Percentiles rank a stretch among this genome's conserved stretches.
Conservation (phyloP, 2,329 filamentous ascomycete genomes). For the Neurospora crassa region DNA sequence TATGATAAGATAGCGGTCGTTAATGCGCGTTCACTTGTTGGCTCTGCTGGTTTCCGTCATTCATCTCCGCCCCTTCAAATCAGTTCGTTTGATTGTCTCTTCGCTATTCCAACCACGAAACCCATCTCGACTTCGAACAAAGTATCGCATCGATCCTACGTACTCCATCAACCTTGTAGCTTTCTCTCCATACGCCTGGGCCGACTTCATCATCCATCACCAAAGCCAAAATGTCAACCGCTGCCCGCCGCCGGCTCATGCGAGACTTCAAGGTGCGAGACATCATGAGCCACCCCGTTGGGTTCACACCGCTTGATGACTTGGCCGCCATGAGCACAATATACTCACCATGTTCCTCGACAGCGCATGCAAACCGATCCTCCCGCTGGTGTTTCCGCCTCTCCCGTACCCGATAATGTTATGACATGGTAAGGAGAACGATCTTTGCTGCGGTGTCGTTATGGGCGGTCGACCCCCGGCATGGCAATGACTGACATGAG, state of each 20-base stretch:
- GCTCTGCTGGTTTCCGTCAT: not conserved
- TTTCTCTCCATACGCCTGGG: not conserved
- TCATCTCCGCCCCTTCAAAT: not conserved
- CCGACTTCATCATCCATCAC: not conserved
- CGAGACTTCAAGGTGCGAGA: conserved; percentile 86
- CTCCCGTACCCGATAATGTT: conserved; percentile 90
- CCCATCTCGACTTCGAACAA: not conserved
- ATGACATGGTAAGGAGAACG: conserved; percentile 69
- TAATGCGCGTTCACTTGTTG: not conserved
- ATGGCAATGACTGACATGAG: conserved; percentile 3
- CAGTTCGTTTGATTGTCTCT: not conserved
- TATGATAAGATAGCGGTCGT: not conserved
- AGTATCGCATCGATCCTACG: not conserved
- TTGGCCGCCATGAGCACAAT: not conserved
- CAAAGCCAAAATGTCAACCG: conserved; percentile 56
- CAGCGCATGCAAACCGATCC: conserved; percentile 99
- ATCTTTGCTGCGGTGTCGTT: not conserved
- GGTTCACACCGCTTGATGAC: not conserved
- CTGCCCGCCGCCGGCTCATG: conserved; percentile 92
- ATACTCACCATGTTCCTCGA: conserved; percentile 3
- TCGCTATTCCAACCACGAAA: not conserved
- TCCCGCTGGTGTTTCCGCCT: conserved; percentile 91
- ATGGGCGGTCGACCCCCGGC: not conserved
- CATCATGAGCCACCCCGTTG: not conserved
- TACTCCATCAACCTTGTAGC: not conserved